Evolutionary conservation across 148 eudicot species (phyloP).

Genomic region (Rhododendron henanense): DNA sequence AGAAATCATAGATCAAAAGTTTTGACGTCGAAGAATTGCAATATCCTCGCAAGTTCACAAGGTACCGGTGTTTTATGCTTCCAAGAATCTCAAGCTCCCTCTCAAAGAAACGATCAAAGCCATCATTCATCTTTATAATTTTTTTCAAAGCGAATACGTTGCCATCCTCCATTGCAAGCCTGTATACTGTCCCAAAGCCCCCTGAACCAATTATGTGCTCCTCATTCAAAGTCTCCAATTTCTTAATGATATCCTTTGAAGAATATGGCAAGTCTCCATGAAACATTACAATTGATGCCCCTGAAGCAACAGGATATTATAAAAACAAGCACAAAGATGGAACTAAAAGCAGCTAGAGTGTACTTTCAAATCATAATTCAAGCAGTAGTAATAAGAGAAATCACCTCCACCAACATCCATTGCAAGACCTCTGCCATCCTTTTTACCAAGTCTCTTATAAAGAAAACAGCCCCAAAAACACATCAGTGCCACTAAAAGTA

Average conservation of each 20-base stretch:
- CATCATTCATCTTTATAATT: conserved; percentile 75
- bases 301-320: conserved; percentile 39
- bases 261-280: conserved; percentile 98
- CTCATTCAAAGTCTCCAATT: conserved; percentile 76
- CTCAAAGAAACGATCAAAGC: conserved; percentile 93
- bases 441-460: conserved; percentile 92
- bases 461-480: conserved; percentile 98
- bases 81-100: conserved; percentile 98
- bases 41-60: conserved; percentile 97
- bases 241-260: conserved; percentile 84
- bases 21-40: conserved; percentile 93
- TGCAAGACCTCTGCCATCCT: conserved; percentile 67
- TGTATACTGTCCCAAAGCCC: conserved; percentile 96
- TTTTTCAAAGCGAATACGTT: conserved; percentile 87
- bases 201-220: conserved; percentile 93
- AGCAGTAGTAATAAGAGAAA: conserved; percentile 11
- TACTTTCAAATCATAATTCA: background rate
- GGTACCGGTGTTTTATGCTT: conserved; percentile 88
- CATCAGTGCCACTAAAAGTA: conserved; percentile 94
- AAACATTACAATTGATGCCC: conserved; percentile 97
- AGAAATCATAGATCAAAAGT: conserved; percentile 82
- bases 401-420: conserved; percentile 88
- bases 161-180: conserved; percentile 95
- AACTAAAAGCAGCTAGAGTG: background rate
- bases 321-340: background rate